phyloP scores from a whole-genome alignment of 2,329 filamentous ascomycete species.

The Aplosporella prunicola region DNA sequence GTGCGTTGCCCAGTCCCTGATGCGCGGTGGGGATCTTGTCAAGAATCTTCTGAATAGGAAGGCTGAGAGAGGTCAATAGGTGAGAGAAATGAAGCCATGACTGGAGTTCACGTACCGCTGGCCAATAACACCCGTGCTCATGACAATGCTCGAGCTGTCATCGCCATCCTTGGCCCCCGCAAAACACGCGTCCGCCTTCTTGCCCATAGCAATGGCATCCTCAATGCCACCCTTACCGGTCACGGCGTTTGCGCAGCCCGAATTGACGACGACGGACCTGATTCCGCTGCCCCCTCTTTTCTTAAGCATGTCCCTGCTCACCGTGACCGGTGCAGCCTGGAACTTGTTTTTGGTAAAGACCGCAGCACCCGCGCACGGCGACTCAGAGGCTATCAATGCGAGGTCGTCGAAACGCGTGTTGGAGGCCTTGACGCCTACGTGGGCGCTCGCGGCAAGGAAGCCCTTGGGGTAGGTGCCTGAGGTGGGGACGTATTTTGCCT shows the following conservation, averaged over 20 bases:
- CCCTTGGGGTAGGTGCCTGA: slow-evolving; percentile 82
- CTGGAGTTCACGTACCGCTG: slow-evolving; percentile 53
- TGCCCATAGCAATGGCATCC: slow-evolving; percentile 78
- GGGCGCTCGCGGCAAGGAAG: slow-evolving; percentile 75
- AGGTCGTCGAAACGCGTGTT: slow-evolving; percentile 90
- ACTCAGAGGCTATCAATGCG: slow-evolving; percentile 77
- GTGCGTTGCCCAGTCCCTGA: slow-evolving; percentile 59
- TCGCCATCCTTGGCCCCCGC: slow-evolving; percentile 32
- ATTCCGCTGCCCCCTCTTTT: slow-evolving; percentile 59
- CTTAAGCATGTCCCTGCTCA: slow-evolving; percentile 64
- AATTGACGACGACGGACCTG: slow-evolving; percentile 81
- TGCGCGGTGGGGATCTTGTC: slow-evolving; percentile 70
- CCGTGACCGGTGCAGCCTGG: slow-evolving; percentile 87
- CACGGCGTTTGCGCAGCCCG: slow-evolving; percentile 93
- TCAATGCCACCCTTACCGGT: slow-evolving; percentile 83
- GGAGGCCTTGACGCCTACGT: slow-evolving; percentile 86
- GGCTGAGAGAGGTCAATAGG: too few species aligned
- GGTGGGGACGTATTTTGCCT: slow-evolving; percentile 82
- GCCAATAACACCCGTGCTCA: slow-evolving; percentile 97
- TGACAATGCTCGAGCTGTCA: slow-evolving; percentile 67
- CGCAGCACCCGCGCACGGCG: slow-evolving; percentile 75
- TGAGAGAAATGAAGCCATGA: background rate
- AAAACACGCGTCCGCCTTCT: slow-evolving; percentile 61
- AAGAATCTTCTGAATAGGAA: slow-evolving; percentile 87
- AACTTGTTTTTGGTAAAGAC: slow-evolving; percentile 99